Conservation (phyloP, 2,329 filamentous ascomycete genomes). For the Aspergillus fijiensis region DNA sequence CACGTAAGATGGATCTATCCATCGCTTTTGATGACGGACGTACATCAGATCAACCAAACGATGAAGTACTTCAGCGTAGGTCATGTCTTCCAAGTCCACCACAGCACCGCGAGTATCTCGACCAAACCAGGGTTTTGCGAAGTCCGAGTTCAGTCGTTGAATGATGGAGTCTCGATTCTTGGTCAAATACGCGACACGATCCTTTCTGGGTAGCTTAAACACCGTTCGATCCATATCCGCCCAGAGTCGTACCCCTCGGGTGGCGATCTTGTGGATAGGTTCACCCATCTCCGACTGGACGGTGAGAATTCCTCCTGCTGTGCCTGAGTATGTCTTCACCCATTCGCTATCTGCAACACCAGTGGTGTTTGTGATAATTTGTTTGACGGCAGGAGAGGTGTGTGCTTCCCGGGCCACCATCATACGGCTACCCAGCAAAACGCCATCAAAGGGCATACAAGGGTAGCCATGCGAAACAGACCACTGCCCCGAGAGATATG, state of each 20-base stretch:
- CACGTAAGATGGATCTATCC: constrained; percentile 79
- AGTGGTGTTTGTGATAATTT: constrained; percentile 77
- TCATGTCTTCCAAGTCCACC: constrained; percentile 89
- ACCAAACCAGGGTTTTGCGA: constrained; percentile 94
- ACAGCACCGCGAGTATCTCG: constrained; percentile 72
- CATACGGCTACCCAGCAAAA: constrained; percentile 86
- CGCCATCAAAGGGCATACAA: constrained; percentile 91
- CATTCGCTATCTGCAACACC: constrained; percentile 76
- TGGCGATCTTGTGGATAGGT: constrained; percentile 43
- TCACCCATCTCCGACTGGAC: constrained; percentile 60
- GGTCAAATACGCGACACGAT: constrained; percentile 71
- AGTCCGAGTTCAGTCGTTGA: constrained; percentile 87
- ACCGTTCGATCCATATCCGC: constrained; percentile 35
- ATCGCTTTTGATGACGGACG: constrained; percentile 78
- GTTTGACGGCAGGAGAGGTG: constrained; percentile 78
- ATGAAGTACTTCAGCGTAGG: constrained; percentile 77
- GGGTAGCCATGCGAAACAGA: constrained; percentile 83
- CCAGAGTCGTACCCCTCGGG: constrained; percentile 40
- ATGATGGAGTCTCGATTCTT: constrained; percentile 85
- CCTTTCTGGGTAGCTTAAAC: constrained; percentile 17
- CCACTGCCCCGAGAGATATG: constrained; percentile 87
- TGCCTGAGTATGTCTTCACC: constrained; percentile 85
- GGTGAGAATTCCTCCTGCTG: constrained; percentile 87
- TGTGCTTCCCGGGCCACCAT: constrained; percentile 93
- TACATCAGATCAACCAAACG: constrained; percentile 84